Evolutionary conservation across 805 yeast genomes (phyloP), one percentile per base, ranked within the genome.

Genomic region (Babjeviella inositovora): DNA sequence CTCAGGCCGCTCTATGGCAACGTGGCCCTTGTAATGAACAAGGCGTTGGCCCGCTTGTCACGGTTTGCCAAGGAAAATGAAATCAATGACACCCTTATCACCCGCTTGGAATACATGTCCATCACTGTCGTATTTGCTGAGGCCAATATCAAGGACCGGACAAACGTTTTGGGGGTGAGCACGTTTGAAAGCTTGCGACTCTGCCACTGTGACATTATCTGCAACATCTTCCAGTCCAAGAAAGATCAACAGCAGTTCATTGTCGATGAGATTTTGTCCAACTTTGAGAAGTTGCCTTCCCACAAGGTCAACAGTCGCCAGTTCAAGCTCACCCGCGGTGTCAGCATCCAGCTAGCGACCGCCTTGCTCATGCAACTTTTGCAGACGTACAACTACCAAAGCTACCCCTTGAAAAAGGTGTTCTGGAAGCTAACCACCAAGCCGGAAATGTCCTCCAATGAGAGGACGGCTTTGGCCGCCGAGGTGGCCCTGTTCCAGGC

Each of bases 171-270:
- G 5, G 43, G 34, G 2, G 17, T 23, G 1, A 17, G 37, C 3
- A 29, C 28, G 5, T 38, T 44, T 4, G 50, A 49, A 9, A 32
- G 38, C 4, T 29, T 60, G 21, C 42, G 45, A 18, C 28, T 31
- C 17, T 13, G 37, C 31, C 8, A 33, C 47, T 18, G 55, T 15
- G 35, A 44, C 7, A 30, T 60, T 17, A 20, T 50, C 10, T 35
- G 40, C 9, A 25, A 48, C 5, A 46, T 69, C 7, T 70, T 64
- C 36, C 34, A 38, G 17, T 39, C 36, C 11, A 38, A 54, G 23
- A 43, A 50, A 1, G 61, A 57, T 19, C 92, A 81, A 35, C 47
- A 77, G 26, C 43, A 45, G 2, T 74, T 71, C 35, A 55, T 81
- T 5, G 34, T 79, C 6, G 62, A 62, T 25, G 90, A 81, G 38